phyloP scores from a whole-genome alignment of 305 asterid species.

The Fraxinus sp. region DNA sequence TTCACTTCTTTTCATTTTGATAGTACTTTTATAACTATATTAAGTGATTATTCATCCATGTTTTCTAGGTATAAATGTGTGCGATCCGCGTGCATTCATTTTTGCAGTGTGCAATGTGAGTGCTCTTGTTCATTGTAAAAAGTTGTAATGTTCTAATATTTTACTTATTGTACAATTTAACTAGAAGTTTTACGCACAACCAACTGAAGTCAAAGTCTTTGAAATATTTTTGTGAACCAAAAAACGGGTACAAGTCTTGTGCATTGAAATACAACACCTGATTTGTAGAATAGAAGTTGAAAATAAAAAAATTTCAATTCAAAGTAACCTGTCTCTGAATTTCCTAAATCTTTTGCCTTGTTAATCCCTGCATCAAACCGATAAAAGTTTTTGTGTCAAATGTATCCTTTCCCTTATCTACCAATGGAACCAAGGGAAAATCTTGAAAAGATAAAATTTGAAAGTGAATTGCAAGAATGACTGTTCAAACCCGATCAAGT shows the following conservation, averaged over 20 bases:
- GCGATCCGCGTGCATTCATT: background rate
- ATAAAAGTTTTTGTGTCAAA: too few relatives aligned
- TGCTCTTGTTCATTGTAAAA: background rate
- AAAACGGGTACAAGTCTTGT: conserved; percentile 22
- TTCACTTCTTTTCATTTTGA: background rate
- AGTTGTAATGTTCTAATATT: background rate
- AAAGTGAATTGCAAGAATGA: background rate
- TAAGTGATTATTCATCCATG: background rate
- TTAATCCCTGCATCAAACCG: too few relatives aligned
- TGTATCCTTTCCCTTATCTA: background rate
- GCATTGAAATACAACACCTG: conserved; percentile 8
- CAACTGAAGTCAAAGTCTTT: background rate
- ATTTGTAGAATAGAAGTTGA: conserved; percentile 23
- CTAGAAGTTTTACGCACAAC: background rate
- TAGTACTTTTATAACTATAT: background rate
- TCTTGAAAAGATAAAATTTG: background rate
- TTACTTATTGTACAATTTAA: too few relatives aligned
- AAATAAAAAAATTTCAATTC: conserved; percentile 11
- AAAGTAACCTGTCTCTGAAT: background rate
- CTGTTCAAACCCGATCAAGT: conserved; percentile 30
- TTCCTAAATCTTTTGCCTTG: background rate
- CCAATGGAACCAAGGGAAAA: background rate
- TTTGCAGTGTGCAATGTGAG: background rate
- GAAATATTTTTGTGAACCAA: background rate
- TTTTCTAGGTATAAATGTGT: background rate